phyloP scores from a whole-genome alignment of 192 early-diverging fungal genomes.

The Podila epigama region DNA sequence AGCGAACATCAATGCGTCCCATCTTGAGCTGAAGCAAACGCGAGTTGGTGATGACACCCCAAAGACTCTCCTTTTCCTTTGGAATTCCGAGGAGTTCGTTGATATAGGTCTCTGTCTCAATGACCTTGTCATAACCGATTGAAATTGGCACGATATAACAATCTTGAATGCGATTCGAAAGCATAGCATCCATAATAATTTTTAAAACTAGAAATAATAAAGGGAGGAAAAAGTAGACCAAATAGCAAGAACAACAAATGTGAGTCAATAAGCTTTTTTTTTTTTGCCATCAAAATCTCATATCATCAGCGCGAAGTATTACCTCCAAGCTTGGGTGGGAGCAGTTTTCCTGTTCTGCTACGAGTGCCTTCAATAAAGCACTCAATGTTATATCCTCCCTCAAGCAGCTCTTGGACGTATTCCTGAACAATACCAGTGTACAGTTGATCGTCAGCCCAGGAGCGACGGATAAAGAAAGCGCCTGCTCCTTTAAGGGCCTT shows the following conservation, averaged over 20 bases:
- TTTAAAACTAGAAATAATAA: constrained; percentile 64
- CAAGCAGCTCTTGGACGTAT: constrained; percentile 74
- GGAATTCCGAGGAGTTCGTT: constrained; percentile 81
- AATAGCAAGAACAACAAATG: not conserved
- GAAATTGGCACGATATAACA: constrained; percentile 81
- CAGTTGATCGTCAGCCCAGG: constrained; percentile 79
- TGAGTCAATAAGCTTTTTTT: no score
- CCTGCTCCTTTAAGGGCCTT: constrained; percentile 68
- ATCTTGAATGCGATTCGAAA: constrained; percentile 66
- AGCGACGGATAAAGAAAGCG: constrained; percentile 81
- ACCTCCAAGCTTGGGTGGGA: constrained; percentile 80
- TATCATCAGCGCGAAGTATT: not conserved
- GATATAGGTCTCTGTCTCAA: constrained; percentile 81
- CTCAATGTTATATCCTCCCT: constrained; percentile 82
- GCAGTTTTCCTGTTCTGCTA: constrained; percentile 79
- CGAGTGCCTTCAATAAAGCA: constrained; percentile 88
- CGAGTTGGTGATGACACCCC: constrained; percentile 67
- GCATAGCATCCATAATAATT: constrained; percentile 78
- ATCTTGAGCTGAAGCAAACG: constrained; percentile 70
- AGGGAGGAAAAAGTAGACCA: not conserved
- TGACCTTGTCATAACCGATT: constrained; percentile 86
- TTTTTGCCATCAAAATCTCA: not conserved
- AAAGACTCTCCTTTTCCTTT: constrained; percentile 81
- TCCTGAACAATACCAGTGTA: constrained; percentile 78
- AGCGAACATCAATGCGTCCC: constrained; percentile 86